These are phyloP conservation scores for Chytridium lagenaria DNA, from an alignment of 371 early-diverging fungal species.

Conservation along the genomic window DNA sequence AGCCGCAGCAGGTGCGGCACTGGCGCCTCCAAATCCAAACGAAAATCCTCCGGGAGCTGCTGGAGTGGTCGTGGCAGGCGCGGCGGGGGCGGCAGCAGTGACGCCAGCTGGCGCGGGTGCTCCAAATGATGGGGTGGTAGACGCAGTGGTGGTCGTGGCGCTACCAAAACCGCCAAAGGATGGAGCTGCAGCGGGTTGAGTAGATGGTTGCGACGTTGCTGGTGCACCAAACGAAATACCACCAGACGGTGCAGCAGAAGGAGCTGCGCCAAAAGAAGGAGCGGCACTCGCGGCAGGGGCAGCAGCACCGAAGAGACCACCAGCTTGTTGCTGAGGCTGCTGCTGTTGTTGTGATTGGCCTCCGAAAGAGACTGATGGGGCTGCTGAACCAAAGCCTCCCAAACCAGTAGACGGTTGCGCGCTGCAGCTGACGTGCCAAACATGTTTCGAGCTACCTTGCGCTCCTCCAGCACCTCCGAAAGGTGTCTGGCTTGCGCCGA, in stretches of 20 bases:
- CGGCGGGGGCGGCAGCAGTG: slow-evolving; percentile 25
- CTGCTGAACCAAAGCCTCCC: slow-evolving; percentile 25
- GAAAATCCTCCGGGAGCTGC: slow-evolving; percentile 16
- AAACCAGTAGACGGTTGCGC: slow-evolving; percentile 15
- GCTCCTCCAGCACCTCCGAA: slow-evolving; percentile 1
- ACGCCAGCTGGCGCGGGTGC: slow-evolving; percentile 35
- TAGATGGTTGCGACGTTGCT: no score
- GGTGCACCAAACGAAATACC: slow-evolving; percentile 2
- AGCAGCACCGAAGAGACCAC: slow-evolving; percentile 32
- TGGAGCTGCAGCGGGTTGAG: no score
- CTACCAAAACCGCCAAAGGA: slow-evolving; percentile 1
- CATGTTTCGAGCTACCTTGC: slow-evolving; percentile 3
- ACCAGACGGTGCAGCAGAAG: slow-evolving; percentile 21
- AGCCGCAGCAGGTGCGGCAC: slow-evolving; percentile 38
- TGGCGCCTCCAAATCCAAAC: slow-evolving; percentile 23
- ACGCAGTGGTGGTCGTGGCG: slow-evolving; percentile 10
- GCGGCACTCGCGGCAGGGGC: slow-evolving; percentile 15
- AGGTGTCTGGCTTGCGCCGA: neutral
- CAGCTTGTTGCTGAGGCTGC: slow-evolving; percentile 25
- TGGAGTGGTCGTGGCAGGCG: slow-evolving; percentile 28
- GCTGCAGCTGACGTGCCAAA: no score
- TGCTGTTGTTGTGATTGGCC: neutral
- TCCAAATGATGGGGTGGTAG: slow-evolving; percentile 21
- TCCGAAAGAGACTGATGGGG: no score
- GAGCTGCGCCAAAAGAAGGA: neutral